Conservation (phyloP, 768 basidiomycete genomes). For the Leccinum barrowsii region DNA sequence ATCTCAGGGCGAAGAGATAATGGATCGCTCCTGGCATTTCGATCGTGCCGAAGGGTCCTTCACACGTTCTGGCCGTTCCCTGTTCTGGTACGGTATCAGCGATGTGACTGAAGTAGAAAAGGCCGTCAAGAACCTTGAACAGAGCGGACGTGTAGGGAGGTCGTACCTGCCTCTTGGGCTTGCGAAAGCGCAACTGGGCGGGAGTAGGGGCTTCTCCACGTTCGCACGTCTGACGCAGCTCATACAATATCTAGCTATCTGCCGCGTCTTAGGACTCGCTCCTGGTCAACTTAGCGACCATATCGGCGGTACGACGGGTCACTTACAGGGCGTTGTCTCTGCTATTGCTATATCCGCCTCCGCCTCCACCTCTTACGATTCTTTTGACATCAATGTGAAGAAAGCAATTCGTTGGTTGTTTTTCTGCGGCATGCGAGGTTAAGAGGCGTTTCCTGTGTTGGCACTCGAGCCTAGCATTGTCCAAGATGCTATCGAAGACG, state of each 20-base stretch:
- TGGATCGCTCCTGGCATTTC: slow-evolving; percentile 95
- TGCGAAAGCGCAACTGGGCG: slow-evolving; percentile 17
- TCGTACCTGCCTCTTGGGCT: slow-evolving; percentile 68
- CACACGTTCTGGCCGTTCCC: slow-evolving; percentile 85
- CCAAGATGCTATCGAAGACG: slow-evolving; percentile 84
- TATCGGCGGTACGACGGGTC: slow-evolving; percentile 87
- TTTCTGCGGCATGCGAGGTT: slow-evolving; percentile 89
- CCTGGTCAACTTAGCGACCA: slow-evolving; percentile 77
- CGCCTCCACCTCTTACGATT: slow-evolving; percentile 70
- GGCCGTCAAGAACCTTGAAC: slow-evolving; percentile 71
- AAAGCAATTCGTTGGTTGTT: slow-evolving; percentile 95
- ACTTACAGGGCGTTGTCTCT: slow-evolving; percentile 95
- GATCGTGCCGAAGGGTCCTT: slow-evolving; percentile 98
- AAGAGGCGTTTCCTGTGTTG: slow-evolving; percentile 90
- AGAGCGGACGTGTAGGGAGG: slow-evolving; percentile 79
- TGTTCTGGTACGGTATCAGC: slow-evolving; percentile 98
- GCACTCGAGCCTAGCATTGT: slow-evolving; percentile 86
- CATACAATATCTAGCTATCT: no score
- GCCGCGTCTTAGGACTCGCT: slow-evolving; percentile 47
- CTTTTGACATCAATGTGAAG: slow-evolving; percentile 68
- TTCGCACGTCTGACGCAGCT: slow-evolving; percentile 20
- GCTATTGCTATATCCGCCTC: slow-evolving; percentile 70
- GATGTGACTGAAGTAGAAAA: slow-evolving; percentile 90
- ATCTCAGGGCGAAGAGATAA: slow-evolving; percentile 68
- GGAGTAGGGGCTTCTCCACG: slow-evolving; percentile 20